Evolutionary conservation across 257 asterid genomes (phyloP), one percentile per base, ranked within the genome.

Genomic region (Capsicum chinense): DNA sequence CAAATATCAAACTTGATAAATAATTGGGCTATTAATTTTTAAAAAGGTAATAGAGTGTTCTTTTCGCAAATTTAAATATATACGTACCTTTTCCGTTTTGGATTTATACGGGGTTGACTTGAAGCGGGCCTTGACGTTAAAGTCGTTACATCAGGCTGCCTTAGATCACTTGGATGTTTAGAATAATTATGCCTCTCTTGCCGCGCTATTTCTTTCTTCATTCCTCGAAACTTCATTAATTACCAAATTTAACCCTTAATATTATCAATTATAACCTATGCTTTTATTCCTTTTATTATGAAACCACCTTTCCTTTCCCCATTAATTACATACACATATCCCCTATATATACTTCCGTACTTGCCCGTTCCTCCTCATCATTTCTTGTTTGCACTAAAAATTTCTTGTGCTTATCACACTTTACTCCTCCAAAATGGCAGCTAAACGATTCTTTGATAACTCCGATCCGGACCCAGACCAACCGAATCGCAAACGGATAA

Each of bases 221-320:
- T 89, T 89, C 97, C 90, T 79, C 79, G 94, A 91, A 90, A 70
- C 85, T 90, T 90, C 93, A 19, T 21, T 54, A 59, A 11, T 33
- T 81, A 69, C 9, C 13, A 56, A 52, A 78, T 54, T 33, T 52
- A 54, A 8, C 50, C 7, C 5, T 78, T 78, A 26, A 78, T 54
- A 14, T 54, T 54, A 52, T 26, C 81, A 50, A 26, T 26, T 11
- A 48, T 74, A 74, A 50, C 80, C 19, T 74, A 50, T 74, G 13
- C 44, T 21, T 19, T 81, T 60, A 37, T 47, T 7, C 83, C 60
- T 47, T 26, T 26, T 86, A 26, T 76, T 39, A 39, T 5, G 14
- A 26, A 26, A 21, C 50, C 63, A 81, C 10, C 7, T 47, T 17
- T 64, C 33, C 33, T 26, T 1, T 26, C 33, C 37, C 59, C 39